Conservation (phyloP, 2,329 filamentous ascomycete species). For the Cytospora piceicola region DNA sequence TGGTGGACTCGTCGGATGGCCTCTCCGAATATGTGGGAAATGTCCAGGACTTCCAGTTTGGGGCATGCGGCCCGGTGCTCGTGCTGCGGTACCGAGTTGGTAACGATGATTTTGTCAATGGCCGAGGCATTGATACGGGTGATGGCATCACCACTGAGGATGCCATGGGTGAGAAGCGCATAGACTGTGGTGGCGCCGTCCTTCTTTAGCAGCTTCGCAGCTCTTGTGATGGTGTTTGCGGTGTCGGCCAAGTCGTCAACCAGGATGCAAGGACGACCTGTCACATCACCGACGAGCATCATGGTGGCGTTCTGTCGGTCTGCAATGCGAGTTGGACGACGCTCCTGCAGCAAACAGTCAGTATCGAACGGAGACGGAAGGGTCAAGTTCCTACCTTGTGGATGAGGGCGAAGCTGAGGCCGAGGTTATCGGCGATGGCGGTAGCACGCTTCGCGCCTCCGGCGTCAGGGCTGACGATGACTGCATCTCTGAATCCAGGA, state of each 20-base stretch:
- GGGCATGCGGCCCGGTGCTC: conserved; percentile 78
- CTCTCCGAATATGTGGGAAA: conserved; percentile 91
- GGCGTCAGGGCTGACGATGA: conserved; percentile 94
- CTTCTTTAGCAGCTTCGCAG: conserved; percentile 94
- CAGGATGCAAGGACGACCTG: conserved; percentile 75
- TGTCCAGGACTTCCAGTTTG: conserved; percentile 90
- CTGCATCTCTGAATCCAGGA: conserved; percentile 74
- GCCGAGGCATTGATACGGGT: conserved; percentile 91
- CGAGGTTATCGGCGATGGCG: conserved; percentile 88
- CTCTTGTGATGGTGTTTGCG: conserved; percentile 94
- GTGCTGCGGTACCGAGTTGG: conserved; percentile 89
- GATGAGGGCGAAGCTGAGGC: conserved; percentile 95
- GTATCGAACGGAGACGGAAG: conserved; percentile 3
- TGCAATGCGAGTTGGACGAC: conserved; percentile 82
- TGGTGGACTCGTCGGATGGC: conserved; percentile 95
- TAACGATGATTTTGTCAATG: conserved; percentile 91
- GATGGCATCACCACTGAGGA: conserved; percentile 93
- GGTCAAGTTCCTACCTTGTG: conserved; percentile 71
- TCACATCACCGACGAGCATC: conserved; percentile 91
- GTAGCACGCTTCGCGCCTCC: conserved; percentile 96
- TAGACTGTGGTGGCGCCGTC: conserved; percentile 92
- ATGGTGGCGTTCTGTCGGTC: conserved; percentile 91
- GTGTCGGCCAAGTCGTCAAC: conserved; percentile 96
- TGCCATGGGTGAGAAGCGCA: conserved; percentile 91
- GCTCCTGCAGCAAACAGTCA: conserved; percentile 63